A percentile compares a stretch with the other conserved stretches of the same genome.
phyloP scores from a whole-genome alignment of 768 basidiomycete species.

The Amyloporia xantha region DNA sequence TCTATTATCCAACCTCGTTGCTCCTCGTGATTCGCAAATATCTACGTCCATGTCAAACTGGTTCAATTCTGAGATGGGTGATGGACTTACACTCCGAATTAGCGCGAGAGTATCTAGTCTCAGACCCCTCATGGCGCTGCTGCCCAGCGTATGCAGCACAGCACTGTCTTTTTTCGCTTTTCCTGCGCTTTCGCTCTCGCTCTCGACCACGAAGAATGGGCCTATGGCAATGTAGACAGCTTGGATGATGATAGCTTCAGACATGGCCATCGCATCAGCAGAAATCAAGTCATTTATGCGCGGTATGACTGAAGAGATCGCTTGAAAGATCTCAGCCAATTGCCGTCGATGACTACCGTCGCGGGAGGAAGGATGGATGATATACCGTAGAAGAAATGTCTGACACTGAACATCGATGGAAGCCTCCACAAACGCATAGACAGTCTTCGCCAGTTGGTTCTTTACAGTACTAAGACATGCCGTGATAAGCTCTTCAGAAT shows the following conservation, averaged over 20 bases:
- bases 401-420: constrained; percentile 33
- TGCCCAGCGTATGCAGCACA: constrained; percentile 62
- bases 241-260: constrained; percentile 87
- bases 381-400: constrained; percentile 42
- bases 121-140: constrained; percentile 74
- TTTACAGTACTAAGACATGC: constrained; percentile 72
- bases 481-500: constrained; percentile 90
- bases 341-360: constrained; percentile 35
- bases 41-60: constrained; percentile 36
- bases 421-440: constrained; percentile 86
- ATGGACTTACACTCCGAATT: constrained; percentile 68
- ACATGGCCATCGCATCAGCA: constrained; percentile 70
- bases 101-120: constrained; percentile 77
- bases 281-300: constrained; percentile 69
- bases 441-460: constrained; percentile 67
- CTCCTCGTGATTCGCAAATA: constrained; percentile 85
- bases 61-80: constrained; percentile 2
- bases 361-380: constrained; percentile 38
- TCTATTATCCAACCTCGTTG: constrained; percentile 98
- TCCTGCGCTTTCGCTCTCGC: constrained; percentile 44
- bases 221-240: constrained; percentile 91
- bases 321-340: constrained; percentile 67
- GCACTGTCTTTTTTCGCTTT: constrained; percentile 53
- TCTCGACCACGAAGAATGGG: constrained; percentile 87
- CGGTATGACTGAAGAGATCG: constrained; percentile 63